Conservation (phyloP, 495 filamentous ascomycete genomes). For the Neurospora tetraspora region DNA sequence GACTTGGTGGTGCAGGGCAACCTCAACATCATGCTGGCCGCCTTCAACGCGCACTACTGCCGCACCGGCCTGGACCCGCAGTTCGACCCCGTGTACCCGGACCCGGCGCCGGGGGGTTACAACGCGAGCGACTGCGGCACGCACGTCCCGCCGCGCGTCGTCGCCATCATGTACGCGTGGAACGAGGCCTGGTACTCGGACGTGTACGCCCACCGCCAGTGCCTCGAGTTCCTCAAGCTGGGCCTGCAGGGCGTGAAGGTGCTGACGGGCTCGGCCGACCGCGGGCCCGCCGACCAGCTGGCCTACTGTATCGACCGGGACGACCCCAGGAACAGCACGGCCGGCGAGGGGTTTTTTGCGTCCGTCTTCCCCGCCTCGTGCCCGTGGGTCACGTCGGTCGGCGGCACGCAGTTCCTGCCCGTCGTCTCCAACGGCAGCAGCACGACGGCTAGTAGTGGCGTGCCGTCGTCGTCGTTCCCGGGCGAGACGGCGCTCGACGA, state of each 20-base stretch:
- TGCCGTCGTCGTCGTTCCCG: slow-evolving; percentile 19
- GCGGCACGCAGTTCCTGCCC: slow-evolving; percentile 19
- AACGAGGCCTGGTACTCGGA: slow-evolving; percentile 18
- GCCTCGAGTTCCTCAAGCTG: slow-evolving; percentile 46
- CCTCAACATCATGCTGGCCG: slow-evolving; percentile 36
- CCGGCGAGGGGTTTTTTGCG: slow-evolving; percentile 9
- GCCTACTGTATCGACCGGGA: slow-evolving; percentile 3
- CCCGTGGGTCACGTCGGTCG: slow-evolving; percentile 23
- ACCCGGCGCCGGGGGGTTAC: slow-evolving; percentile 14
- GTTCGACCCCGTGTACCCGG: slow-evolving; percentile 41
- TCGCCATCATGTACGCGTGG: slow-evolving; percentile 24
- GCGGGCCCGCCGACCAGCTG: slow-evolving; percentile 34
- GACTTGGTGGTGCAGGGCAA: slow-evolving; percentile 38
- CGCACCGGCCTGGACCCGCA: slow-evolving; percentile 24
- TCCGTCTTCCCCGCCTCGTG: slow-evolving; percentile 12
- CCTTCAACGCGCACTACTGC: slow-evolving; percentile 51
- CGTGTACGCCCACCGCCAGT: slow-evolving; percentile 21
- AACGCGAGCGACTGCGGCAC: slow-evolving; percentile 39
- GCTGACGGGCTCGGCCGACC: slow-evolving; percentile 48
- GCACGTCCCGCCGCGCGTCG: slow-evolving; percentile 21
- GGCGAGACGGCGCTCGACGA: no score
- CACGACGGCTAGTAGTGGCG: slow-evolving; percentile 16
- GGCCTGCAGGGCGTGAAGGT: slow-evolving; percentile 49
- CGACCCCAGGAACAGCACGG: slow-evolving; percentile 5
- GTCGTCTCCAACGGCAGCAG: slow-evolving; percentile 17